A percentile compares a stretch with the other conserved stretches of the same genome.
Evolutionary conservation across 192 early-diverging fungal genomes (phyloP).

Genomic region (Entomortierella parvispora): DNA sequence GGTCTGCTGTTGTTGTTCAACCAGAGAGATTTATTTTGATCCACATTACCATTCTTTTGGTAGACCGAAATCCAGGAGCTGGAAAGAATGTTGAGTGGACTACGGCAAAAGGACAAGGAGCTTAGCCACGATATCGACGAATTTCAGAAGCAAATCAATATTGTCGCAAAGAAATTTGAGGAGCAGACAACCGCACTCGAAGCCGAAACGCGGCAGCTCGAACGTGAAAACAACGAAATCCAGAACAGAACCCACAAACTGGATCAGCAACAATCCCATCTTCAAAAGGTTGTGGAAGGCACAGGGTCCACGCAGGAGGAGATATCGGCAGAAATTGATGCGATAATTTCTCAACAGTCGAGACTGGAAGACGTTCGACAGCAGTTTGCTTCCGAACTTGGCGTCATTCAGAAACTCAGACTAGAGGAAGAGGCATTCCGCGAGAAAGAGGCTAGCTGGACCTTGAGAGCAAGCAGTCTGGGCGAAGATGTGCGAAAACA

Average conservation of each 20-base stretch:
- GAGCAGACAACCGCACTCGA: conserved; percentile 17
- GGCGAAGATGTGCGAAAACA: neutral
- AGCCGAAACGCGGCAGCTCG: conserved; percentile 21
- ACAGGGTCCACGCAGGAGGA: neutral
- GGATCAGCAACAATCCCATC: conserved; percentile 17
- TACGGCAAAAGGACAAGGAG: conserved; percentile 22
- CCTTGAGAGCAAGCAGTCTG: conserved; percentile 10
- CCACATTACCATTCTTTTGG: neutral
- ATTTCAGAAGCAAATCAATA: conserved; percentile 23
- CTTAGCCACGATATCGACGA: conserved; percentile 2
- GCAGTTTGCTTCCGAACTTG: conserved; percentile 18
- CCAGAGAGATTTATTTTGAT: neutral
- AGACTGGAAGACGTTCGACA: conserved; percentile 14
- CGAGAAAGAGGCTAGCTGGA: conserved; percentile 42
- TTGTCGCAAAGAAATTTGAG: conserved; percentile 26
- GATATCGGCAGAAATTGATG: conserved; percentile 14
- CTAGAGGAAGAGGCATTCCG: conserved; percentile 26
- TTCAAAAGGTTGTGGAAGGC: conserved; percentile 10
- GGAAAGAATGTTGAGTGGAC: conserved; percentile 10
- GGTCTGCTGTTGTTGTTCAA: neutral
- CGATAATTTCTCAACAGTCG: conserved; percentile 15
- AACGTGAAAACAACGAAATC: conserved; percentile 14
- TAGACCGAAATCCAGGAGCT: conserved; percentile 37
- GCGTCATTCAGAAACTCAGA: conserved; percentile 17
- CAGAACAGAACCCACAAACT: conserved; percentile 2